These are phyloP conservation scores for Arabidopsis suecica DNA, from an alignment of 345 rosid genomes.

Conservation along the genomic window DNA sequence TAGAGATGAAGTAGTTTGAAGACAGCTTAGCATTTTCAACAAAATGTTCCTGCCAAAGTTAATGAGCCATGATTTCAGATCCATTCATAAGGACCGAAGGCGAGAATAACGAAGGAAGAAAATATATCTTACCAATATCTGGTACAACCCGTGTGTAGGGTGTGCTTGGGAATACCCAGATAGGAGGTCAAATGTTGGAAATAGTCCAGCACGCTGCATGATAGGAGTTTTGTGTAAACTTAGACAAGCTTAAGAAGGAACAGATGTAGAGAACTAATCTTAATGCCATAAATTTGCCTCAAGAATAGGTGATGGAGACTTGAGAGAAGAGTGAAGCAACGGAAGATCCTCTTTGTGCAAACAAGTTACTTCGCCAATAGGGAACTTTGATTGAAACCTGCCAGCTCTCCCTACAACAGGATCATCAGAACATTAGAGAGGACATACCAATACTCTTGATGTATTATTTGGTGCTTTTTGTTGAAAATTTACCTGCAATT, in stretches of 20 bases:
- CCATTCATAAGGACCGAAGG: neutral
- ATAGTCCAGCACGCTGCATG: constrained; percentile 80
- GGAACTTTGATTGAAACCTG: constrained; percentile 85
- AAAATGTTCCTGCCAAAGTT: constrained; percentile 73
- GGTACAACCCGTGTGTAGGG: constrained; percentile 60
- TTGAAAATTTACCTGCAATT: constrained; percentile 70
- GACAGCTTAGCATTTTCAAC: constrained; percentile 83
- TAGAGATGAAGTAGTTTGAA: constrained; percentile 76
- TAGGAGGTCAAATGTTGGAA: constrained; percentile 83
- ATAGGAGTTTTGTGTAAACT: constrained; percentile 32
- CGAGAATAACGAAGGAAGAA: neutral
- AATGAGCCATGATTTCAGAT: constrained; percentile 28
- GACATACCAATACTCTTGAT: neutral
- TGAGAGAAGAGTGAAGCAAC: constrained; percentile 74
- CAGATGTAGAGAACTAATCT: constrained; percentile 18
- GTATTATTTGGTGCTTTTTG: neutral
- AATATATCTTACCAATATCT: constrained; percentile 59
- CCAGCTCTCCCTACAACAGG: constrained; percentile 81
- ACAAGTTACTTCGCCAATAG: constrained; percentile 95
- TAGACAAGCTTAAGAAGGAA: constrained; percentile 37
- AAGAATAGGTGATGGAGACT: constrained; percentile 69
- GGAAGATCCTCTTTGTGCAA: constrained; percentile 65
- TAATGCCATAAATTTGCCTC: constrained; percentile 57
- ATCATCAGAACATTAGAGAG: constrained; percentile 25
- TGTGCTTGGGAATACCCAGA: constrained; percentile 73